phyloP scores from a whole-genome alignment of 1,139 yeast genomes.

The Saccharomyces hybrid region DNA sequence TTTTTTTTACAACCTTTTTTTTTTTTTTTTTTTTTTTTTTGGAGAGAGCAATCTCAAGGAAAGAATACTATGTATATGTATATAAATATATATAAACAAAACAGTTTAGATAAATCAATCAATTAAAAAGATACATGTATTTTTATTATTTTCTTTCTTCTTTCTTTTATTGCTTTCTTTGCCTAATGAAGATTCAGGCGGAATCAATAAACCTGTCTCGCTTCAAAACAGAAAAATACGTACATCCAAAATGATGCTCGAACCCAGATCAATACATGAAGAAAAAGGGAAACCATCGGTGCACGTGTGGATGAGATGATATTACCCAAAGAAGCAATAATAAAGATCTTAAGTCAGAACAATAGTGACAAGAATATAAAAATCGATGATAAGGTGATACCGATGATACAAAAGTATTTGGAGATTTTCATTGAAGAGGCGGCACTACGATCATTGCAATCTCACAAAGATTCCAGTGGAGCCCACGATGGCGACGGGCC shows the following conservation, averaged over 20 bases:
- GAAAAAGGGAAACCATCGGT: background rate
- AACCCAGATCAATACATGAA: background rate
- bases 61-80: background rate
- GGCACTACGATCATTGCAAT: conserved; percentile 51
- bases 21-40: background rate
- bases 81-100: background rate
- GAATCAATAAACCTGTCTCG: background rate
- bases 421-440: conserved; percentile 59
- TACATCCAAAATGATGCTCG: background rate
- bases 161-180: background rate
- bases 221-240: background rate
- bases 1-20: background rate
- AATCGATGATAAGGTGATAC: conserved; percentile 44
- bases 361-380: conserved; percentile 43
- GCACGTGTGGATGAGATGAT: conserved; percentile 1
- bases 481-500: conserved; percentile 35
- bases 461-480: conserved; percentile 28
- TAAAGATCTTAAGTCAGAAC: conserved; percentile 48
- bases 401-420: conserved; percentile 49
- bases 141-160: background rate
- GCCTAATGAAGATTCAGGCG: background rate
- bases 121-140: background rate
- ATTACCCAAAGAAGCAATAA: conserved; percentile 43
- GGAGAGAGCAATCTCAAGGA: background rate
- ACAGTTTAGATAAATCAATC: background rate